phyloP scores from a whole-genome alignment of 768 basidiomycete genomes.

The Pleurotus citrinopileatus region DNA sequence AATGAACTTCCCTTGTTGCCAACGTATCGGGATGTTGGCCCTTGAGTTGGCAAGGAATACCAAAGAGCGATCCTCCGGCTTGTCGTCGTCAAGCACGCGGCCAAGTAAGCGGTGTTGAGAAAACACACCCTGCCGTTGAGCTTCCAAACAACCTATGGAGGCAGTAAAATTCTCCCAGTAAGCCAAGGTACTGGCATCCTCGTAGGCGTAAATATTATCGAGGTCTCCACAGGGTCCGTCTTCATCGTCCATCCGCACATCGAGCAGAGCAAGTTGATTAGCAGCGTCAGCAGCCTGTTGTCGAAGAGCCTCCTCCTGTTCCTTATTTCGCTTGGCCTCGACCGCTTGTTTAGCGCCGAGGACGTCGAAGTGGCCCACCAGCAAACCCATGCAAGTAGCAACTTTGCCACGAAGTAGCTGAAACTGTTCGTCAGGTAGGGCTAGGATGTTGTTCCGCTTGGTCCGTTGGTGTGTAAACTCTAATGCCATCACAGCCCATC shows the following conservation, averaged over 20 bases:
- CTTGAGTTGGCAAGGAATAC: slow-evolving; percentile 95
- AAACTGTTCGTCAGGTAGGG: slow-evolving; percentile 87
- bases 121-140: slow-evolving; percentile 53
- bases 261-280: not conserved
- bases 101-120: slow-evolving; percentile 78
- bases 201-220: slow-evolving; percentile 42
- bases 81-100: slow-evolving; percentile 91
- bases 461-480: slow-evolving; percentile 91
- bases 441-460: slow-evolving; percentile 76
- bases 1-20: slow-evolving; percentile 98
- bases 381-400: slow-evolving; percentile 93
- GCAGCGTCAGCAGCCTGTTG: slow-evolving; percentile 48
- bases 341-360: slow-evolving; percentile 87
- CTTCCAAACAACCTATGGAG: slow-evolving; percentile 65
- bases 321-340: slow-evolving; percentile 89
- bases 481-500: slow-evolving; percentile 96
- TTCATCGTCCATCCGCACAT: slow-evolving; percentile 37
- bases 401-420: slow-evolving; percentile 88
- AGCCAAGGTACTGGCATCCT: slow-evolving; percentile 63
- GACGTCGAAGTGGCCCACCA: slow-evolving; percentile 97
- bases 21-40: slow-evolving; percentile 92
- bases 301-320: slow-evolving; percentile 62
- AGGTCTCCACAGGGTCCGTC: slow-evolving; percentile 36
- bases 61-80: slow-evolving; percentile 89
- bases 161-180: slow-evolving; percentile 73